These are phyloP conservation scores for Cercospora sp. DNA, from an alignment of 2,329 filamentous ascomycete species.

Conservation along the genomic window DNA sequence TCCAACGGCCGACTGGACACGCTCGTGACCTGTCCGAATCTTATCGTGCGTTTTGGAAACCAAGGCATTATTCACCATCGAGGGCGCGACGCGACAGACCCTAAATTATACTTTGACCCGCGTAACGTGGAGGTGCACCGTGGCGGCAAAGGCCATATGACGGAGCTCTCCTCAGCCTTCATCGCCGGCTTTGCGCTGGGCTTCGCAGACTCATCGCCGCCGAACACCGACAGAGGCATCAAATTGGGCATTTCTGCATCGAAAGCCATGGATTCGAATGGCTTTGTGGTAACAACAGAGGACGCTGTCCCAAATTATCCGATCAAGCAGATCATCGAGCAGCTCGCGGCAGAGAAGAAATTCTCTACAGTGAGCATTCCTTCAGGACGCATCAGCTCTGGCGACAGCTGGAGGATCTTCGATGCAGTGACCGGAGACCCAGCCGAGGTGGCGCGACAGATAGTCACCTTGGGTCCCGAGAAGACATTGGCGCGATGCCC, in stretches of 20 bases:
- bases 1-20: slow-evolving; percentile 40
- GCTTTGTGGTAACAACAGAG: slow-evolving; percentile 31
- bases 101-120: slow-evolving; percentile 38
- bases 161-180: slow-evolving; percentile 37
- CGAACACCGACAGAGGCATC: slow-evolving; percentile 35
- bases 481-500: slow-evolving; percentile 37
- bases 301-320: slow-evolving; percentile 36
- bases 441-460: slow-evolving; percentile 37
- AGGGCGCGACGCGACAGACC: slow-evolving; percentile 39
- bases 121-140: slow-evolving; percentile 31
- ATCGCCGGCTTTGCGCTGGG: slow-evolving; percentile 39
- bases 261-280: slow-evolving; percentile 29
- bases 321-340: slow-evolving; percentile 30
- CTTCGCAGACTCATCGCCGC: slow-evolving; percentile 35
- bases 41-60: slow-evolving; percentile 40
- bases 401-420: slow-evolving; percentile 40
- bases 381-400: slow-evolving; percentile 37
- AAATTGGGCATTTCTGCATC: slow-evolving; percentile 36
- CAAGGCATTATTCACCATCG: slow-evolving; percentile 40
- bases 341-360: slow-evolving; percentile 29
- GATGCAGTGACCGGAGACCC: slow-evolving; percentile 38
- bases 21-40: slow-evolving; percentile 40
- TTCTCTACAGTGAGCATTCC: slow-evolving; percentile 36
- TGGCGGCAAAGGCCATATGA: slow-evolving; percentile 23
- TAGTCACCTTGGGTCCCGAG: slow-evolving; percentile 36